Conservation (phyloP, 257 asterid species). For the Solanum bukasovii region DNA sequence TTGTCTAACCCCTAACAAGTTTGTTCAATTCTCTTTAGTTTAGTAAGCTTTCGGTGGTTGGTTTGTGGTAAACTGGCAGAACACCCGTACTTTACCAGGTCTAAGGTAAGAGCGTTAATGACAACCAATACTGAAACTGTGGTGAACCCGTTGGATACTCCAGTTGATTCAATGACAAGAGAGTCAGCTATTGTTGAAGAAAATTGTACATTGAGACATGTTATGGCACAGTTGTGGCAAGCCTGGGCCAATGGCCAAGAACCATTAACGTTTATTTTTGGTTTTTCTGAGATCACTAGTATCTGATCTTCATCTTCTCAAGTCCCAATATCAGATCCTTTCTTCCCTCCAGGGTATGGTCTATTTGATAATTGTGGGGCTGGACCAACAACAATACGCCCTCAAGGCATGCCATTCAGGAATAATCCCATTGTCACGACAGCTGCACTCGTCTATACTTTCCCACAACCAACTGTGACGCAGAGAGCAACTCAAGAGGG, state of each 20-base stretch:
- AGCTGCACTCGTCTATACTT: background rate
- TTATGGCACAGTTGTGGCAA: background rate
- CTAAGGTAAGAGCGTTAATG: background rate
- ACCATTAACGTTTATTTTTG: background rate
- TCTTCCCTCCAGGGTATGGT: background rate
- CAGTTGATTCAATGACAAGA: accelerated
- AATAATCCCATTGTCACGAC: background rate
- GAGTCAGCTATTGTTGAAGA: background rate
- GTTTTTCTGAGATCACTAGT: background rate
- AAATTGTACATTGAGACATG: background rate
- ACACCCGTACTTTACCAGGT: background rate
- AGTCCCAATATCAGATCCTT: background rate
- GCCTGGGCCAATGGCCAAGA: background rate
- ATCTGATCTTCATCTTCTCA: too few species aligned
- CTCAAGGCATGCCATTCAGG: background rate
- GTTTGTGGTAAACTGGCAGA: background rate
- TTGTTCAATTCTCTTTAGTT: too few species aligned
- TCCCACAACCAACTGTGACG: background rate
- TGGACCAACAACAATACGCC: background rate
- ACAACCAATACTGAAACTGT: background rate
- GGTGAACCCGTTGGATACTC: background rate
- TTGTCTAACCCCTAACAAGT: background rate
- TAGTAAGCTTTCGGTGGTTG: background rate
- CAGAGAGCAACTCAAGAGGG: background rate
- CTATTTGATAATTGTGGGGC: too few species aligned